phyloP scores from a whole-genome alignment of 176 grass and related monocot species.

The Rhynchospora tenuis region DNA sequence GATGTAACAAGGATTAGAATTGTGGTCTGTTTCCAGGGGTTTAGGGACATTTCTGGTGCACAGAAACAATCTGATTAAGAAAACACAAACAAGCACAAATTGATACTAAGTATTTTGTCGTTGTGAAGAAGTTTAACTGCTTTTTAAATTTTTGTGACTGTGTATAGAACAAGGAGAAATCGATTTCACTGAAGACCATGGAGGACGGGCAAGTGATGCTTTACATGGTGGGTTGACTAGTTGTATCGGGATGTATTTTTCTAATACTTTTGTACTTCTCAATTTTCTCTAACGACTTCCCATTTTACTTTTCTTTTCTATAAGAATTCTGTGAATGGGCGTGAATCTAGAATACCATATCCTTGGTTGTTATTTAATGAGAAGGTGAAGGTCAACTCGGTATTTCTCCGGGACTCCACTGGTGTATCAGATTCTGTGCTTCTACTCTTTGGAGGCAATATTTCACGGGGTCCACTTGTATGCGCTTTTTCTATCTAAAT shows the following conservation, averaged over 20 bases:
- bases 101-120: neutral
- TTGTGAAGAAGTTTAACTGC: constrained; percentile 12
- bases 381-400: constrained; percentile 96
- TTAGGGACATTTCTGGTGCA: too few relatives aligned
- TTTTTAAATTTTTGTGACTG: constrained; percentile 15
- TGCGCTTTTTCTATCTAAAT: constrained; percentile 15
- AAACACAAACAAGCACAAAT: too few relatives aligned
- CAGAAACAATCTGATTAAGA: too few relatives aligned
- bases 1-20: too few relatives aligned
- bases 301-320: constrained; percentile 28
- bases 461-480: constrained; percentile 74
- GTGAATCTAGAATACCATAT: constrained; percentile 81
- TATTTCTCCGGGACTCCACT: constrained; percentile 93
- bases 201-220: constrained; percentile 98
- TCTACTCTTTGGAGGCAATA: constrained; percentile 76
- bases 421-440: constrained; percentile 85
- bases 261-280: neutral
- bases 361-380: constrained; percentile 99
- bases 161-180: constrained; percentile 92
- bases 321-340: constrained; percentile 96
- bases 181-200: constrained; percentile 94
- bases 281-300: constrained; percentile 10
- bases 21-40: too few relatives aligned
- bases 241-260: neutral
- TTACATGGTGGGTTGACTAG: constrained; percentile 65